Conservation (phyloP, 2,329 filamentous ascomycete species). For the Trichoderma semiorbis region DNA sequence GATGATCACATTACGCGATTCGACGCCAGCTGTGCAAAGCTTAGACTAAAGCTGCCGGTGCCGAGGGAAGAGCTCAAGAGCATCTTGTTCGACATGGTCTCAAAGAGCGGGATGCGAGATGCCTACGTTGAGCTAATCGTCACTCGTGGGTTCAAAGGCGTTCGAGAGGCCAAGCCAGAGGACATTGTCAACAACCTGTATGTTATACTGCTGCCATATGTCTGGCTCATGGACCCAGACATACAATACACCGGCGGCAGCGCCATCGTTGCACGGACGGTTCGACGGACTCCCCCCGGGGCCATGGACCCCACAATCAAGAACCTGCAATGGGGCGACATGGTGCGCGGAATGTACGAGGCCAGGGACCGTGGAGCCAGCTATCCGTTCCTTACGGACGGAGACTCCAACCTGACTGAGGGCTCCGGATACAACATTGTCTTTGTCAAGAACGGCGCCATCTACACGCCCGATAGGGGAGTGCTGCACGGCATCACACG, state of each 20-base stretch:
- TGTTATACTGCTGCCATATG: neutral
- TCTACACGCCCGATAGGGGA: constrained; percentile 3
- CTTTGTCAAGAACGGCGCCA: neutral
- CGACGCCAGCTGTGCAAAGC: neutral
- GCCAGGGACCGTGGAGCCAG: constrained; percentile 1
- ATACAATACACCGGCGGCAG: neutral
- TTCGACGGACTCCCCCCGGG: neutral
- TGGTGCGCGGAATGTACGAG: constrained; percentile 12
- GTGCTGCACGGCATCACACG: constrained; percentile 11
- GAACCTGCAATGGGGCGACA: constrained; percentile 13
- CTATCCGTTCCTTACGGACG: constrained; percentile 5
- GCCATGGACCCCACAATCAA: constrained; percentile 13
- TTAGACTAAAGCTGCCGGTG: neutral
- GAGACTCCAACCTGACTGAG: neutral
- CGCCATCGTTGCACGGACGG: constrained; percentile 3
- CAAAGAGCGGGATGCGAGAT: constrained; percentile 8
- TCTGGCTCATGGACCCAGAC: constrained; percentile 8
- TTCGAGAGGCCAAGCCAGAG: neutral
- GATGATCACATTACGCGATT: constrained; percentile 6
- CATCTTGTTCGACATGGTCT: constrained; percentile 9
- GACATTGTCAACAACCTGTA: constrained; percentile 12
- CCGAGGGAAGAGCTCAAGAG: constrained; percentile 1
- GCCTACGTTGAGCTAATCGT: constrained; percentile 8
- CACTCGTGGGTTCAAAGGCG: neutral
- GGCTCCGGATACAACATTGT: constrained; percentile 8